Base-by-base conservation (phyloP, 1,284 basidiomycete genomes). In the Xanthoconium separans region DNA sequence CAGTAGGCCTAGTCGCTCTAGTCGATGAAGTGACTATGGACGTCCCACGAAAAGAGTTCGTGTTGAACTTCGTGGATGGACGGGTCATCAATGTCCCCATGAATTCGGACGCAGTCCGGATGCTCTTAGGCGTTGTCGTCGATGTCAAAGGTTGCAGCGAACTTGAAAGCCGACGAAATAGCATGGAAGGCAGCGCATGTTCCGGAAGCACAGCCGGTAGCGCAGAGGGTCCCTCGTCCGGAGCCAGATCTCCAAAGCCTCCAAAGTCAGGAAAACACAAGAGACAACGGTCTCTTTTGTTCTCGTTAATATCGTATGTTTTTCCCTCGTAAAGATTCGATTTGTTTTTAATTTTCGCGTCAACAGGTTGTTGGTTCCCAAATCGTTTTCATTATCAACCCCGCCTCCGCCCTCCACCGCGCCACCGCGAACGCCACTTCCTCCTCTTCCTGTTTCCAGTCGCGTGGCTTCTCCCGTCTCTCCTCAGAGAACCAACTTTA, bases 231-330 rank as follows among this genome's bases (percentile, higher is more conserved):
- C 10, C 43, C 4, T 53, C 57, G 1, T 46, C 55, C 24, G 31
- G 15, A 42, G 27, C 43, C 18, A 30, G 43, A 43, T 48, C 62
- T 42, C 53, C 61, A 31, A 60, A 60, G 44, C 45, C 61, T 53
- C 39, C 51, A 16, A 72, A 68, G 27, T 34, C 39, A 6, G 54
- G 60, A 16, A 78, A 75, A 56, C 81, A 82, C 58, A 80, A 78
- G 71, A 84, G 81, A 61, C 83, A 85, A 57, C 75, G 81, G 45
- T 87, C 85, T 16, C 66, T 89, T 53, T 72, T 89, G 47, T 84
- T 84, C 78, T 79, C 83, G 20, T 71, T 89, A 30, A 82, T 89
- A 55, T 79, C 83, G 79, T 86, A 72, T 76, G 55, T 58, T 39
- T n/a, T 8, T 42, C 7, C 16, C 49, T 30, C 41, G 11, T 27